These are phyloP conservation scores for Globisporangium iwayamae DNA, from an alignment of 352 stramenopile species.

Conservation along the genomic window DNA sequence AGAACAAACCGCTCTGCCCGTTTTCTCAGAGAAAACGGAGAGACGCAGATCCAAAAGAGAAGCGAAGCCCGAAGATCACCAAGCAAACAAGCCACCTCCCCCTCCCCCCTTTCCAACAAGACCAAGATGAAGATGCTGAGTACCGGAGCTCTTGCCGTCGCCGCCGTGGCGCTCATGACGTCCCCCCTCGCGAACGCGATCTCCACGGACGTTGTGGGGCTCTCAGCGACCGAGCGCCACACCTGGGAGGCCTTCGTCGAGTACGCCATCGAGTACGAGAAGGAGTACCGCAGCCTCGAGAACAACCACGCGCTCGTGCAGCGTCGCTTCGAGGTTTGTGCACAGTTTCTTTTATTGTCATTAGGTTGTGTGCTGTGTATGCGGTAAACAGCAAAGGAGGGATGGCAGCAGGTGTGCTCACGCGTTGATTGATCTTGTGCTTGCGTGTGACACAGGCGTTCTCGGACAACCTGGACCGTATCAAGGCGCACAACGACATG, in stretches of 20 bases:
- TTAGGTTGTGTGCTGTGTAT: neutral
- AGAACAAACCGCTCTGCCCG: neutral
- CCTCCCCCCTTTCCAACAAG: neutral
- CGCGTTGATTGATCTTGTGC: neutral
- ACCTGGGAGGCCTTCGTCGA: constrained; percentile 50
- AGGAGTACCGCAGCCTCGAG: constrained; percentile 34
- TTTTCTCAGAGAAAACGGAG: neutral
- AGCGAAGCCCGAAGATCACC: neutral
- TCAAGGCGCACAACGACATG: constrained; percentile 45
- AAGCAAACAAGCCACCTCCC: neutral
- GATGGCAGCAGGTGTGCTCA: neutral
- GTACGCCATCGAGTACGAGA: constrained; percentile 52
- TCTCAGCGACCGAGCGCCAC: constrained; percentile 20
- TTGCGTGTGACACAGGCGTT: constrained; percentile 26
- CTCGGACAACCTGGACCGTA: constrained; percentile 44
- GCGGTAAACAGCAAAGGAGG: neutral
- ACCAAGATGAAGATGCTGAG: constrained; percentile 13
- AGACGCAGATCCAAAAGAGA: constrained; percentile 11
- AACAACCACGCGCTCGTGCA: constrained; percentile 41
- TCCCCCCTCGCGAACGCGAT: constrained; percentile 7
- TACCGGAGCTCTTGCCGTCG: neutral
- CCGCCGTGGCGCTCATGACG: constrained; percentile 2
- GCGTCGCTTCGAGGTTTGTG: constrained; percentile 27
- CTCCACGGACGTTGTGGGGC: constrained; percentile 10
- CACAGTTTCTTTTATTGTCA: neutral